phyloP scores from a whole-genome alignment of 305 asterid genomes.

The Solanum hybrid region DNA sequence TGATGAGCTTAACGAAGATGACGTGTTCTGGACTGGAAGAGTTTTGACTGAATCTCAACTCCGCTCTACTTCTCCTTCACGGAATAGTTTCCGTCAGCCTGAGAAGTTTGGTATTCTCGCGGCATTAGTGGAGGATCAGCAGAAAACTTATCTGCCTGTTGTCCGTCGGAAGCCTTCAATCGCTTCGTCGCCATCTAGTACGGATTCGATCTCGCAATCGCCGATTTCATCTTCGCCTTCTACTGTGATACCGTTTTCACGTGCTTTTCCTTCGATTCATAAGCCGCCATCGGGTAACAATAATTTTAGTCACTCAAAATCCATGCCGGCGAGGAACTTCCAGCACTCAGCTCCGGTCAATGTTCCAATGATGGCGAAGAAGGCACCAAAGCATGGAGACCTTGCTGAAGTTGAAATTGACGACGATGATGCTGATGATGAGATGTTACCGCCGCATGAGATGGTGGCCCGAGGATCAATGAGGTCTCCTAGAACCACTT shows the following conservation, averaged over 20 bases:
- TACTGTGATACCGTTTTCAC: slow-evolving; percentile 22
- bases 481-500: slow-evolving; percentile 34
- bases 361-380: slow-evolving; percentile 42
- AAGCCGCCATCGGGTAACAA: slow-evolving; percentile 32
- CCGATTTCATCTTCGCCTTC: slow-evolving; percentile 9
- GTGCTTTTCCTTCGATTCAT: slow-evolving; percentile 42
- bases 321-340: slow-evolving; percentile 39
- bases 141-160: slow-evolving; percentile 19
- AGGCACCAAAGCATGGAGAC: slow-evolving; percentile 17
- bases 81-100: slow-evolving; percentile 16
- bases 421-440: slow-evolving; percentile 46
- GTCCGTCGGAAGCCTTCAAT: slow-evolving; percentile 33
- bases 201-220: background rate
- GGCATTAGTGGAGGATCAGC: slow-evolving; percentile 39
- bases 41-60: slow-evolving; percentile 30
- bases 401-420: slow-evolving; percentile 23
- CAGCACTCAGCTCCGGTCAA: slow-evolving; percentile 68
- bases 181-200: slow-evolving; percentile 20
- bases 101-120: slow-evolving; percentile 67
- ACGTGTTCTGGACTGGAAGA: slow-evolving; percentile 46
- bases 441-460: slow-evolving; percentile 81
- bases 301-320: slow-evolving; percentile 29
- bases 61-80: slow-evolving; percentile 8
- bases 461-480: slow-evolving; percentile 60
- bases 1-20: slow-evolving; percentile 65